These are phyloP conservation scores for Penicillium sp. DNA, from an alignment of 2,329 filamentous ascomycete species.

Conservation along the genomic window DNA sequence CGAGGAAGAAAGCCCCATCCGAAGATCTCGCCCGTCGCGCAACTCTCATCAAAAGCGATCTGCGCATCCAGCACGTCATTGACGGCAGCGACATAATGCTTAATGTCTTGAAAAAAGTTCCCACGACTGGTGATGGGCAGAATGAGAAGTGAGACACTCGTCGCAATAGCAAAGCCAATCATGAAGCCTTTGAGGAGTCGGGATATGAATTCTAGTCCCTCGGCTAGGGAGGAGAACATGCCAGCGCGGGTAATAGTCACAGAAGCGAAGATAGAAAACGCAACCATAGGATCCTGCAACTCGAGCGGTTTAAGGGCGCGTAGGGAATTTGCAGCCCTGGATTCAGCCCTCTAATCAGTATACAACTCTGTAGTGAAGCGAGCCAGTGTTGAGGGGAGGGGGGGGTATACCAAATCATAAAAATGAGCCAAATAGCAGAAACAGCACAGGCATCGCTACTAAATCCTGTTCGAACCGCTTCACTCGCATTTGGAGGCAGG, in stretches of 20 bases:
- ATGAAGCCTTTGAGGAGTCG: slow-evolving; percentile 66
- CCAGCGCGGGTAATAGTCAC: slow-evolving; percentile 62
- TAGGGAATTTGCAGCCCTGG: slow-evolving; percentile 60
- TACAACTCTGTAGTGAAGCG: too few species aligned
- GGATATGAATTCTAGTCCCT: slow-evolving; percentile 42
- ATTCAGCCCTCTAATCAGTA: too few species aligned
- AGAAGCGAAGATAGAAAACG: slow-evolving; percentile 69
- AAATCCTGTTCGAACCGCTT: slow-evolving; percentile 50
- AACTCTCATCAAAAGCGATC: slow-evolving; percentile 60
- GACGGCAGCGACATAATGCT: slow-evolving; percentile 56
- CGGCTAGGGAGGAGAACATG: slow-evolving; percentile 47
- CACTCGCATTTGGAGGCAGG: slow-evolving; percentile 36
- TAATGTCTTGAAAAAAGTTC: slow-evolving; percentile 64
- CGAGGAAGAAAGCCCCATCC: slow-evolving; percentile 20
- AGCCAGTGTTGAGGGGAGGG: too few species aligned
- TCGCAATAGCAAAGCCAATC: slow-evolving; percentile 66
- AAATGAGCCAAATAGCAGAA: slow-evolving; percentile 70
- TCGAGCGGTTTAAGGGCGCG: slow-evolving; percentile 65
- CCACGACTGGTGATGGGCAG: slow-evolving; percentile 68
- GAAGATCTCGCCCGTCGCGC: slow-evolving; percentile 11
- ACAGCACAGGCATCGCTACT: slow-evolving; percentile 73
- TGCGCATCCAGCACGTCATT: slow-evolving; percentile 64
- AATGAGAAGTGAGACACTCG: slow-evolving; percentile 66
- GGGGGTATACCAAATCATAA: slow-evolving; percentile 61
- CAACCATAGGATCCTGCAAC: slow-evolving; percentile 68